phyloP scores from a whole-genome alignment of 768 basidiomycete genomes.

The Mycena sanguinolenta region DNA sequence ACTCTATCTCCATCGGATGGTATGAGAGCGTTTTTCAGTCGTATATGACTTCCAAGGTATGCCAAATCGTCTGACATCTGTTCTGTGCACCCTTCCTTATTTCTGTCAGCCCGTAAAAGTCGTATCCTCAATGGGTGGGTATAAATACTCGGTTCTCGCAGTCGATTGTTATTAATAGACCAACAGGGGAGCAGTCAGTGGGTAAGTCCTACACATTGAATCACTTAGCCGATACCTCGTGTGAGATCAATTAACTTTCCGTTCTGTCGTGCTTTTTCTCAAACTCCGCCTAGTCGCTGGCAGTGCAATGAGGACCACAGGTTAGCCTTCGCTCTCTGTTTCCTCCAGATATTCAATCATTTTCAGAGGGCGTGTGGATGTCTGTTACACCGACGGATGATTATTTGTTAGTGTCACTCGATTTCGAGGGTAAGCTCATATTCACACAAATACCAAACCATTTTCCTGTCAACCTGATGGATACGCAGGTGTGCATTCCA shows the following conservation, averaged over 20 bases:
- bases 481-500: constrained; percentile 67
- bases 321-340: constrained; percentile 31
- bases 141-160: background rate
- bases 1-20: constrained; percentile 54
- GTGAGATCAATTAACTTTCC: background rate
- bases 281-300: constrained; percentile 56
- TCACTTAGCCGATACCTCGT: constrained; percentile 74
- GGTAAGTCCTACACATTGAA: constrained; percentile 73
- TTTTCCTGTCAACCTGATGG: constrained; percentile 1
- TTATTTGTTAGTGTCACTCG: constrained; percentile 67
- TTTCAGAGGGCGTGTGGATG: constrained; percentile 73
- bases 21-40: constrained; percentile 75
- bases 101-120: constrained; percentile 67
- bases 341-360: background rate
- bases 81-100: constrained; percentile 3
- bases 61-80: constrained; percentile 6
- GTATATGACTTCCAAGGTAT: constrained; percentile 69
- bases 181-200: constrained; percentile 70
- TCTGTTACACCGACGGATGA: constrained; percentile 73
- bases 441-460: background rate
- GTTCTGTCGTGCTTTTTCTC: background rate
- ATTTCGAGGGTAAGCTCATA: constrained; percentile 68
- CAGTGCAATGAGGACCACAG: constrained; percentile 74
- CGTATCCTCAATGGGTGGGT: constrained; percentile 73
- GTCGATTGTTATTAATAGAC: background rate